Conservation (phyloP, 176 grass and related monocot species). For the Oryza glaberrima region DNA sequence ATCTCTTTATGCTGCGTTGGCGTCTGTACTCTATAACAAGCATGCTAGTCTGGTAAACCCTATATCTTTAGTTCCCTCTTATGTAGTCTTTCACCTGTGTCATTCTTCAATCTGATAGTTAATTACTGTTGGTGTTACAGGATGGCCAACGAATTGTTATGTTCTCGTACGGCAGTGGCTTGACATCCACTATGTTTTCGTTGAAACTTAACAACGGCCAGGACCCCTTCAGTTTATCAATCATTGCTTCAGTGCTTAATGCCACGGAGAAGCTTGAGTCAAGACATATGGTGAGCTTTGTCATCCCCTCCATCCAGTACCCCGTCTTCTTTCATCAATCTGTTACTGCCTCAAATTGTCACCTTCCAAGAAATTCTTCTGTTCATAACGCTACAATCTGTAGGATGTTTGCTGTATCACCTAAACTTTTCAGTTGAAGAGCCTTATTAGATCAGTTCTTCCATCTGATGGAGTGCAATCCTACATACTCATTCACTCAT, state of each 20-base stretch:
- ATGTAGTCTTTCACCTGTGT: background rate
- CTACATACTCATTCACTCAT: background rate
- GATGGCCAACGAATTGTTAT: constrained; percentile 80
- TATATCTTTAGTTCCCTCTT: background rate
- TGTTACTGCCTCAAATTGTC: background rate
- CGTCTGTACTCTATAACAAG: constrained; percentile 67
- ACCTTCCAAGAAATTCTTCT: background rate
- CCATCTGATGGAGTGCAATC: background rate
- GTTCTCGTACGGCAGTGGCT: constrained; percentile 96
- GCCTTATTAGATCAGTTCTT: background rate
- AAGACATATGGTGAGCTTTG: constrained; percentile 67
- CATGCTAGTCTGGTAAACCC: constrained; percentile 57
- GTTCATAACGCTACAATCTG: background rate
- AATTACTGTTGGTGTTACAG: constrained; percentile 46
- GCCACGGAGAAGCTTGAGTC: constrained; percentile 65
- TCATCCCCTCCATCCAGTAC: background rate
- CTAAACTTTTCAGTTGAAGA: background rate
- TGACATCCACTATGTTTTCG: constrained; percentile 91
- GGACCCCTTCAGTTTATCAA: constrained; percentile 72
- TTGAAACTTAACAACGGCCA: constrained; percentile 77
- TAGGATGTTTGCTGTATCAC: constrained; percentile 19
- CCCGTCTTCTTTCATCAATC: background rate
- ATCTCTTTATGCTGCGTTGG: constrained; percentile 80
- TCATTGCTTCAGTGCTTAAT: constrained; percentile 68
- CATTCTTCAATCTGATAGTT: background rate